Percentiles rank a stretch among this genome's conserved stretches.
Conservation (phyloP, 2,329 filamentous ascomycete genomes). For the Zasmidium citrigriseum region DNA sequence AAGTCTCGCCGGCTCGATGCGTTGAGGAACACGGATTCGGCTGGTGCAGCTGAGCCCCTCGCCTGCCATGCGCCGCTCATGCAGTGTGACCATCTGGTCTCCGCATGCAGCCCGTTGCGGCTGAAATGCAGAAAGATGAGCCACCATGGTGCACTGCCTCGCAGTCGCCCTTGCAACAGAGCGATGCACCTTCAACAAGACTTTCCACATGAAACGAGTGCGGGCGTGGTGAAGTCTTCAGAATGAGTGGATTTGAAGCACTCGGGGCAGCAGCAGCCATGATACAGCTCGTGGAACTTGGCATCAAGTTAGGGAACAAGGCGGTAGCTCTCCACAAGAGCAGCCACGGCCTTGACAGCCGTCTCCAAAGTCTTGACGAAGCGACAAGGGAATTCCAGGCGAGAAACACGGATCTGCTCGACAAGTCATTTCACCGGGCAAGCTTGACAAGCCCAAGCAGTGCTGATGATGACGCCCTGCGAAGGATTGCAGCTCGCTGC, state of each 20-base stretch:
- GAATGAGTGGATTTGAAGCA: background rate
- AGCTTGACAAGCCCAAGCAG: background rate
- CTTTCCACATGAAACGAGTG: background rate
- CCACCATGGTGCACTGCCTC: too few species aligned
- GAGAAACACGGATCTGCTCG: background rate
- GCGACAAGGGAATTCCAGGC: background rate
- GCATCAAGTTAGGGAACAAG: background rate
- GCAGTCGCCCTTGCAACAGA: background rate
- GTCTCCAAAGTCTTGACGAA: background rate
- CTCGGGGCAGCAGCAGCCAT: background rate
- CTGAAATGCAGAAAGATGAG: background rate
- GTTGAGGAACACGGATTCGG: background rate
- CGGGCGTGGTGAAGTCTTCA: background rate
- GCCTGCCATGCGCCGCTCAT: background rate
- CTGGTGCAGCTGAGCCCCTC: background rate
- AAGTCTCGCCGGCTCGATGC: too few species aligned
- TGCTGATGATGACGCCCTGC: background rate
- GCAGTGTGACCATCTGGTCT: background rate
- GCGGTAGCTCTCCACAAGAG: background rate
- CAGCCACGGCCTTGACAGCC: background rate
- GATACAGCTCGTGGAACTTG: background rate
- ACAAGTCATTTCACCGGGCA: background rate
- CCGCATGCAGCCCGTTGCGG: background rate
- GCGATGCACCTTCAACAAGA: background rate
- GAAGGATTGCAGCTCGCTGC: background rate